phyloP scores from a whole-genome alignment of 164 flowering plant species.

The Warburgia ugandensis region DNA sequence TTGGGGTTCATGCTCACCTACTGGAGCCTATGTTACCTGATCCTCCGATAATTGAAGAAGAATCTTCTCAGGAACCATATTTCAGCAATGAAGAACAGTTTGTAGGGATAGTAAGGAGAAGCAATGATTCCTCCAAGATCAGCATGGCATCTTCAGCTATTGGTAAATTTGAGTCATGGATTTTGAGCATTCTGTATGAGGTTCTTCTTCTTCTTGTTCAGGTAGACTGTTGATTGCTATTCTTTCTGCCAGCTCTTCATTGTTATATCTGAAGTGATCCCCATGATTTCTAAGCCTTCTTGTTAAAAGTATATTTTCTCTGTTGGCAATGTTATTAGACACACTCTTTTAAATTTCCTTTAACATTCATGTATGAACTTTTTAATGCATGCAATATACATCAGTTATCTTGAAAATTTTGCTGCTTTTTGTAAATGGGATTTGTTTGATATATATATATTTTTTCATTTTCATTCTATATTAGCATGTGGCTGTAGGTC shows the following conservation, averaged over 20 bases:
- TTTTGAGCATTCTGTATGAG: conserved; percentile 76
- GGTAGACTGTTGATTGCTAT: too few species aligned
- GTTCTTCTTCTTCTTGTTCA: conserved; percentile 90
- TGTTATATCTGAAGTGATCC: neutral
- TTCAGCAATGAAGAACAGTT: conserved; percentile 41
- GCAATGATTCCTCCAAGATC: conserved; percentile 29
- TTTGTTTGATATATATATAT: neutral
- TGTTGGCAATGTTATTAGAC: too few species aligned
- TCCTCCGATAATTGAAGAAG: conserved; percentile 69
- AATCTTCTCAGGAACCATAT: conserved; percentile 44
- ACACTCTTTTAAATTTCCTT: too few species aligned
- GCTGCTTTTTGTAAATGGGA: neutral
- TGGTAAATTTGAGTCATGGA: conserved; percentile 81
- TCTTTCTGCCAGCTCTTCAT: too few species aligned
- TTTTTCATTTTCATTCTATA: neutral
- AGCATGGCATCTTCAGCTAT: conserved; percentile 45
- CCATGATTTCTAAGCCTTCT: neutral
- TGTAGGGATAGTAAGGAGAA: conserved; percentile 27
- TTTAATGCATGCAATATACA: too few species aligned
- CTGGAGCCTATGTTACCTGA: conserved; percentile 75
- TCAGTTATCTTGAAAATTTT: too few species aligned
- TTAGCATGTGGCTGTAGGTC: too few species aligned
- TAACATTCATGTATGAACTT: too few species aligned
- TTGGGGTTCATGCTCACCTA: conserved; percentile 96
- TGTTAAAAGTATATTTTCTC: too few species aligned